Conservation (phyloP, 331 rosid genomes). For the Rosa hybrid region DNA sequence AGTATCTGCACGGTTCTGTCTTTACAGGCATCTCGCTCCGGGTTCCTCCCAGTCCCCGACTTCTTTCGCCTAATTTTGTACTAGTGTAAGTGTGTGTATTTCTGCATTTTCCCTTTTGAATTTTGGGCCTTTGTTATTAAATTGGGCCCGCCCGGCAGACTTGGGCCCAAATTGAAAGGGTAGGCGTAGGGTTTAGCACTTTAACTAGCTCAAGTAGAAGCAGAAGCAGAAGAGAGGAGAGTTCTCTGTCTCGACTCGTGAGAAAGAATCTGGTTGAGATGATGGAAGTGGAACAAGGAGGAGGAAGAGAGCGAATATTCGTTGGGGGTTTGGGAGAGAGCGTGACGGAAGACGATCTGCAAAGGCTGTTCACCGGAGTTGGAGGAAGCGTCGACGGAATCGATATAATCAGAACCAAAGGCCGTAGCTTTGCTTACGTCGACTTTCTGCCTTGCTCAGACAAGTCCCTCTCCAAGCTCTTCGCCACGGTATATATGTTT, state of each 20-base stretch:
- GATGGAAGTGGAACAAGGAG: slow-evolving; percentile 17
- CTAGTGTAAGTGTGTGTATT: too few species aligned
- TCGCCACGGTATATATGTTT: slow-evolving; percentile 33
- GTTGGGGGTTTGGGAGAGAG: slow-evolving; percentile 76
- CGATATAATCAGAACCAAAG: slow-evolving; percentile 70
- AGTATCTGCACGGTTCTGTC: slow-evolving; percentile 64
- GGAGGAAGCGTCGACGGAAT: slow-evolving; percentile 62
- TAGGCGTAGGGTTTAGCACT: background rate
- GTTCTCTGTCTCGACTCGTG: too few species aligned
- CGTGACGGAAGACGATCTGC: slow-evolving; percentile 56
- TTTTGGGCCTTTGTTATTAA: too few species aligned
- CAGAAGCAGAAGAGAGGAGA: background rate
- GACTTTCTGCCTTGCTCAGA: slow-evolving; percentile 60
- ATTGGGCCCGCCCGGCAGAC: background rate
- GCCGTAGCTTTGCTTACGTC: slow-evolving; percentile 80
- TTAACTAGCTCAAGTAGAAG: background rate
- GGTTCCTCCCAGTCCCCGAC: too few species aligned
- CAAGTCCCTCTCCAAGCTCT: slow-evolving; percentile 74
- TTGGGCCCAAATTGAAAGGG: background rate
- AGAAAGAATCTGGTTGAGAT: background rate
- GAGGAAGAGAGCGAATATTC: slow-evolving; percentile 41
- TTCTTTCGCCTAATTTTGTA: too few species aligned
- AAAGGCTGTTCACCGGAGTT: slow-evolving; percentile 42
- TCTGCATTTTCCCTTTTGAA: too few species aligned
- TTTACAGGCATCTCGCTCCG: slow-evolving; percentile 27